Conservation (phyloP, 352 stramenopile species). For the Elongisporangium senticosum region DNA sequence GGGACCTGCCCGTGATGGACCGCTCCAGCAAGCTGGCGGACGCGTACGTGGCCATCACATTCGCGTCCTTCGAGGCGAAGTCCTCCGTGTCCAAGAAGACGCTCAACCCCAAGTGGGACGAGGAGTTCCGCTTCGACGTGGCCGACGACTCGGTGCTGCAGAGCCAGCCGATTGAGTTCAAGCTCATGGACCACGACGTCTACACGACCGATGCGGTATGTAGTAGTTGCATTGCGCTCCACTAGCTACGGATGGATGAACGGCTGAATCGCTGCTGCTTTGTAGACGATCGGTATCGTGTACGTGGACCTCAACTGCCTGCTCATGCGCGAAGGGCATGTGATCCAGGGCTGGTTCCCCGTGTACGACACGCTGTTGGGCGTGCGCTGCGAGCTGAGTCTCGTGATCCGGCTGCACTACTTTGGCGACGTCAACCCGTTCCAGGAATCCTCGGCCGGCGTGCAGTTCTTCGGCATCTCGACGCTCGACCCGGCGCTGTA, state of each 20-base stretch:
- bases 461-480: slow-evolving; percentile 97
- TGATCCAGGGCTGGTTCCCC: slow-evolving; percentile 97
- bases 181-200: slow-evolving; percentile 93
- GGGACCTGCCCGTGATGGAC: slow-evolving; percentile 84
- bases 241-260: not conserved
- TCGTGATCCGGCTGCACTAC: slow-evolving; percentile 95
- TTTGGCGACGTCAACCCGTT: slow-evolving; percentile 98
- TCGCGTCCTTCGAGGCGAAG: slow-evolving; percentile 84
- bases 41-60: slow-evolving; percentile 85
- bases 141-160: slow-evolving; percentile 97
- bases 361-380: slow-evolving; percentile 97
- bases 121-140: slow-evolving; percentile 98
- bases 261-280: not conserved
- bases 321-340: slow-evolving; percentile 89
- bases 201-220: slow-evolving; percentile 87
- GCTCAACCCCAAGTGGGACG: slow-evolving; percentile 95
- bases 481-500: slow-evolving; percentile 89
- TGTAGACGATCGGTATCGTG: slow-evolving; percentile 92
- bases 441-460: slow-evolving; percentile 94
- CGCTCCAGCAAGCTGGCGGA: slow-evolving; percentile 78
- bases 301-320: slow-evolving; percentile 98
- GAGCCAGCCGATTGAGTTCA: slow-evolving; percentile 98
- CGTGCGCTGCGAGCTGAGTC: slow-evolving; percentile 92
- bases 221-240: not conserved
- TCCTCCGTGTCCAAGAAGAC: slow-evolving; percentile 90